Base-by-base conservation (phyloP, 495 filamentous ascomycete genomes). In the Collariella sp. region DNA sequence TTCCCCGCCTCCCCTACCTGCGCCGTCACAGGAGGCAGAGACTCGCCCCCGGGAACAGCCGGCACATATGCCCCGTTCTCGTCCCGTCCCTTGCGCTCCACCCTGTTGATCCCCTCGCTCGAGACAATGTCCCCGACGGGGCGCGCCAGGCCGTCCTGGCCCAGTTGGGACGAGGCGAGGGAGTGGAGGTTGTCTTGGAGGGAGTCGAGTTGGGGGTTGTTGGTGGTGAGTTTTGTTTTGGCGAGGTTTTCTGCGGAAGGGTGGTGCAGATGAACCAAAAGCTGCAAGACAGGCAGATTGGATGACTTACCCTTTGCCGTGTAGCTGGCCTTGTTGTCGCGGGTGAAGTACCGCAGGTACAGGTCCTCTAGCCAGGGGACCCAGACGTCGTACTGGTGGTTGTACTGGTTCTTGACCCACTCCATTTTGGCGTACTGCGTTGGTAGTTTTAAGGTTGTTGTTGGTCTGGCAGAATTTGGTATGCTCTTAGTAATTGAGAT, bases 281-380 rank as follows among this genome's bases (percentile, higher is more conserved):
- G 52, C 47, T 13, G 31, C 36, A 23, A 15, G 15, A 45, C 13
- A 39, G 44, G 18, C 18, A 26, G 26, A 26, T 35, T 29, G 35
- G 36, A n/a, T 12, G 31, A 33, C 1, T 24, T 45, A 2, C 5
- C n/a, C n/a, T n/a, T n/a, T n/a, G n/a, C 74, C 1, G 73, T 72
- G 59, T 86, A 87, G 57, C 78, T 81, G 1, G 82, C 74, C 68
- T 87, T 85, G 69, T 87, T 88, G 59, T 88, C 84, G 53, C 79
- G 83, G 58, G 80, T 83, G 57, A 87, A 87, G 72, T 79, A 87
- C 34, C 70, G 72, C 16, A 88, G 74, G 61, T 85, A 86, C 50
- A 78, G 66, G 66, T 87, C 85, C 59, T 88, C 85, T 34, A 87
- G 73, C 83, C 84, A 88, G 5, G 85, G 84, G 68, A 86, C 79